phyloP scores from a whole-genome alignment of 148 eudicot genomes.

The Tetragonia tetragonoides region DNA sequence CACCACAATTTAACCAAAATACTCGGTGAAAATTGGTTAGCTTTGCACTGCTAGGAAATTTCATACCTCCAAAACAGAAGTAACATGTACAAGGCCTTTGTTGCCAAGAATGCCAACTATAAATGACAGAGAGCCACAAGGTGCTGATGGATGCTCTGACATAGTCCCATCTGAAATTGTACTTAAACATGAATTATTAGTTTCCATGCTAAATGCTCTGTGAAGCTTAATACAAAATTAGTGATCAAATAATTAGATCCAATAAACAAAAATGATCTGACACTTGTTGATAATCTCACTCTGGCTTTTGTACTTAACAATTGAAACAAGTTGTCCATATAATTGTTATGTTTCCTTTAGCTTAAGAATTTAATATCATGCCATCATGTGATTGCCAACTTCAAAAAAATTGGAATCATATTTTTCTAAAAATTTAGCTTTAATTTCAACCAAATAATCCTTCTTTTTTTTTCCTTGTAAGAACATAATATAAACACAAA shows the following conservation, averaged over 20 bases:
- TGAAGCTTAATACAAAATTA: conserved; percentile 1
- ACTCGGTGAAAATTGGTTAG: neutral
- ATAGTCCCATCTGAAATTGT: neutral
- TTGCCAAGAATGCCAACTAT: conserved; percentile 9
- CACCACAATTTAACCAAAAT: too few species aligned
- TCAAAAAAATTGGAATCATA: conserved; percentile 18
- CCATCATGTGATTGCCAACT: conserved; percentile 23
- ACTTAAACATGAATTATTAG: conserved; percentile 1
- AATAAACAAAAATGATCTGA: conserved; percentile 12
- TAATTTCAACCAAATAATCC: neutral
- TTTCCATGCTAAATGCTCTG: conserved; percentile 12
- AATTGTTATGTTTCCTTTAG: neutral
- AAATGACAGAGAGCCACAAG: conserved; percentile 3
- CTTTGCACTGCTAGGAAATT: neutral
- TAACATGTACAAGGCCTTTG: neutral
- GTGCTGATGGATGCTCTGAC: conserved; percentile 21
- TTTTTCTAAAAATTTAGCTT: neutral
- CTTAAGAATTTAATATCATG: conserved; percentile 4
- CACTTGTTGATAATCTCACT: conserved; percentile 11
- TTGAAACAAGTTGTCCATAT: conserved; percentile 19
- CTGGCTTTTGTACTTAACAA: conserved; percentile 23
- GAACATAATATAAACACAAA: neutral
- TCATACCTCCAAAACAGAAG: neutral
- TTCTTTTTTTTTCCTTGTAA: neutral
- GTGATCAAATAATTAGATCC: neutral